These are phyloP conservation scores for Acer negundo DNA, from an alignment of 345 rosid species.

Conservation along the genomic window DNA sequence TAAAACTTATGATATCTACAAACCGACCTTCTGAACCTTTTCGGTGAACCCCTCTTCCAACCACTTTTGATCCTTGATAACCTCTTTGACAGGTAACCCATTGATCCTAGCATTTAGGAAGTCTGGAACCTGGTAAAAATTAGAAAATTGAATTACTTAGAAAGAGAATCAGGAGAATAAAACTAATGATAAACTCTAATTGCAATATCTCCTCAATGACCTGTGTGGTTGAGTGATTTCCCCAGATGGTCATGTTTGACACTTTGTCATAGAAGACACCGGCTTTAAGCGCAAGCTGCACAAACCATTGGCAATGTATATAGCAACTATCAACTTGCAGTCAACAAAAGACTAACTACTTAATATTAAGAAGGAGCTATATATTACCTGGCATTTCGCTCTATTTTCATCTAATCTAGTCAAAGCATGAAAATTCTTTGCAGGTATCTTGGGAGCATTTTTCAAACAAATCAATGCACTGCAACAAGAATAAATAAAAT, in stretches of 20 bases:
- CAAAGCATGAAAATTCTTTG: conserved; percentile 93
- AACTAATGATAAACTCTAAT: neutral
- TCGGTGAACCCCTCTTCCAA: conserved; percentile 94
- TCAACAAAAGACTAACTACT: neutral
- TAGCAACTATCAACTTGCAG: neutral
- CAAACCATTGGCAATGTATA: conserved; percentile 8
- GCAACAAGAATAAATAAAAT: conserved; percentile 24
- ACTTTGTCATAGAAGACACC: conserved; percentile 96
- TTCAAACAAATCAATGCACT: conserved; percentile 94
- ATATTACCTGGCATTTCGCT: conserved; percentile 93
- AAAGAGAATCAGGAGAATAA: neutral
- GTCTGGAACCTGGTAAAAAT: conserved; percentile 81
- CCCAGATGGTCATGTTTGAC: conserved; percentile 97
- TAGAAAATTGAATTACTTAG: neutral
- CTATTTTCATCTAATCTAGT: conserved; percentile 95
- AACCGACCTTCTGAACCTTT: conserved; percentile 78
- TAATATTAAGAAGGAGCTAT: neutral
- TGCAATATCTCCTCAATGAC: conserved; percentile 34
- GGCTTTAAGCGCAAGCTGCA: conserved; percentile 94
- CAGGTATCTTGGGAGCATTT: conserved; percentile 95
- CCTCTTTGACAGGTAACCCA: conserved; percentile 85
- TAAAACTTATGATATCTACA: neutral
- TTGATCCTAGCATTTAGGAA: conserved; percentile 88
- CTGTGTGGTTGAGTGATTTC: conserved; percentile 99
- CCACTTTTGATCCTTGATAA: conserved; percentile 90